phyloP scores from a whole-genome alignment of 1,284 basidiomycete genomes.

The Naganishia liquefaciens region DNA sequence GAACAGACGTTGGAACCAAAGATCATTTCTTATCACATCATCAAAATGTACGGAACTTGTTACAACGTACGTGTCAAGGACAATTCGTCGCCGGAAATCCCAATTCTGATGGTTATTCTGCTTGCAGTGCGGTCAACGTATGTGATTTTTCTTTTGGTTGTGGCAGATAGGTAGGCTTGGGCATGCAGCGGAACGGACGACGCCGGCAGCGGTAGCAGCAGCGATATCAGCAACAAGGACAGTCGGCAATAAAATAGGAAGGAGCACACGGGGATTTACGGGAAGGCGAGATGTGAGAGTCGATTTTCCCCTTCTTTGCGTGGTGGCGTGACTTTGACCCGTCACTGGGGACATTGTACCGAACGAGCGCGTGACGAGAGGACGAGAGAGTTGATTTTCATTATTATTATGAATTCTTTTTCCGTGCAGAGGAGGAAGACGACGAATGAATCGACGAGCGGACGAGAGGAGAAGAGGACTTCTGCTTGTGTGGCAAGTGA shows the following conservation, averaged over 20 bases:
- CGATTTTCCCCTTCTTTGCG: conserved; percentile 20
- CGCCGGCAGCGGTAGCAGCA: background rate
- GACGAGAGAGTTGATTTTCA: conserved; percentile 18
- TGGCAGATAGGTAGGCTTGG: conserved; percentile 14
- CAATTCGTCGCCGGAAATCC: too few relatives aligned
- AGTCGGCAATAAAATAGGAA: background rate
- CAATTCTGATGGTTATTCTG: background rate
- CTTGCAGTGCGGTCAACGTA: conserved; percentile 23
- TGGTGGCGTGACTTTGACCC: conserved; percentile 9
- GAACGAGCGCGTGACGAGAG: conserved; percentile 5
- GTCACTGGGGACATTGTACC: conserved; percentile 9
- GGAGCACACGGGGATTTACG: conserved; percentile 10
- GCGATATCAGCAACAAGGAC: background rate
- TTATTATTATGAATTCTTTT: conserved; percentile 20
- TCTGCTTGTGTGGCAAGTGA: background rate
- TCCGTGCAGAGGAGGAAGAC: conserved; percentile 9
- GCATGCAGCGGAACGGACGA: conserved; percentile 4
- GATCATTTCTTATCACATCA: background rate
- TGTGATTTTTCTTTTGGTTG: conserved; percentile 4
- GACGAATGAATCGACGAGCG: conserved; percentile 10
- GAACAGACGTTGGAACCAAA: too few relatives aligned
- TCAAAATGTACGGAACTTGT: conserved; percentile 29
- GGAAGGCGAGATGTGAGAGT: conserved; percentile 28
- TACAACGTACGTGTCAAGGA: conserved; percentile 10
- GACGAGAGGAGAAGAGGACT: background rate